phyloP scores from a whole-genome alignment of 1,284 basidiomycete genomes.

The Mycocalia duriaeana region DNA sequence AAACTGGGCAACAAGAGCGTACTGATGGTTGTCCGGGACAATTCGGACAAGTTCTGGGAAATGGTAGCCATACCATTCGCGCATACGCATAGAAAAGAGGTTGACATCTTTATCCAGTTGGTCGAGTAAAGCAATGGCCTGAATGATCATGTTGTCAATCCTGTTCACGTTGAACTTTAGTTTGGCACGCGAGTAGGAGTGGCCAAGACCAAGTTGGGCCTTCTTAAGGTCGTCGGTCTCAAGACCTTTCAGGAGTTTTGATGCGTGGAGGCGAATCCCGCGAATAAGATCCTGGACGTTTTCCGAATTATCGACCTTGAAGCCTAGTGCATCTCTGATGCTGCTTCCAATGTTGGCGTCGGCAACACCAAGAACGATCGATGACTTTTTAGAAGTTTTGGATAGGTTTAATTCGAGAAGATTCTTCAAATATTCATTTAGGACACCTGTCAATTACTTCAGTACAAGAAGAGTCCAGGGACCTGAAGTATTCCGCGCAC shows the following conservation, averaged over 20 bases:
- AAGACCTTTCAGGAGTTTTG: constrained; percentile 88
- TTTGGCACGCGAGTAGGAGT: constrained; percentile 97
- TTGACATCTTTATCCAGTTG: constrained; percentile 99
- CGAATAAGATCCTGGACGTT: constrained; percentile 86
- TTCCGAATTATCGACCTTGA: constrained; percentile 88
- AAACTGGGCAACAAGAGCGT: constrained; percentile 83
- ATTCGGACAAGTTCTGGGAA: constrained; percentile 96
- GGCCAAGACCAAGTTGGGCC: constrained; percentile 94
- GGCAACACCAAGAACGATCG: constrained; percentile 79
- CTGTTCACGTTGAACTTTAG: constrained; percentile 99
- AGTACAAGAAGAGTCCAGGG: constrained; percentile 1
- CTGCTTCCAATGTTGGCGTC: constrained; percentile 78
- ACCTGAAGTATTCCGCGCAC: constrained; percentile 38
- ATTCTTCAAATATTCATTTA: constrained; percentile 85
- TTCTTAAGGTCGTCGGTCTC: constrained; percentile 87
- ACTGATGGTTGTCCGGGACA: constrained; percentile 94
- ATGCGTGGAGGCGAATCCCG: constrained; percentile 88
- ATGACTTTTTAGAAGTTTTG: constrained; percentile 77
- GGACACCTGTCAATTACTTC: constrained; percentile 52
- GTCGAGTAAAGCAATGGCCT: constrained; percentile 97
- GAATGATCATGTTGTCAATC: constrained; percentile 99
- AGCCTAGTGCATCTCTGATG: constrained; percentile 75
- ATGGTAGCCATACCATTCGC: constrained; percentile 99
- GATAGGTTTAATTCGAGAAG: constrained; percentile 88
- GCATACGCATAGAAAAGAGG: constrained; percentile 95